Evolutionary conservation across 805 yeast genomes (phyloP), one percentile per base, ranked within the genome.

Genomic region (Saccharomycopsis fibuligera): DNA sequence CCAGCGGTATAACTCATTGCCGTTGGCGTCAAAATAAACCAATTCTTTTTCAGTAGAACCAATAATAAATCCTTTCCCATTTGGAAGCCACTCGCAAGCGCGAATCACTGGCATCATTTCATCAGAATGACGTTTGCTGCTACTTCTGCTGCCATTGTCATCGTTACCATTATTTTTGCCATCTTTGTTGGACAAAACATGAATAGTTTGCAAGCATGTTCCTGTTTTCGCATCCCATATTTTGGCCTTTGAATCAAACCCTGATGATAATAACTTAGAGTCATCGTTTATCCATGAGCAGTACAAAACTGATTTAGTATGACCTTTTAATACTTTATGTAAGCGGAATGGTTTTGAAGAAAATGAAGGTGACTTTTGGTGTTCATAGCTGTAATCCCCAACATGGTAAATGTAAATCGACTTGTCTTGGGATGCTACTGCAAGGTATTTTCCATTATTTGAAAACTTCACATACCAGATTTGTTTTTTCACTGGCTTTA

Each of bases 381-480:
- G 35, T 21, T 48, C 36, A 25, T 43, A 48, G 10, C 39, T 31
- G 25, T 35, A 46, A 39, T 79, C 68, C 3, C 66, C 60, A 2
- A 81, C 83, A 60, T 82, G 83, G 67, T 86, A 88, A 10, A 89
- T 69, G 29, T 78, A 65, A 33, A 86, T 70, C 22, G 73, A 68
- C 5, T 78, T 73, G 60, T 87, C 95, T 14, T 78, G 73, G 5
- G 93, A 79, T 0, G 90, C 84, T 0, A 90, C 76, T n/a, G 87
- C 95, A 35, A 90, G 66, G 54, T 69, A 79, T 53, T 72, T 73
- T 2, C 96, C 96, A 64, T 76, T 74, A 41, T 88, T 85, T 4
- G 93, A 83, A 60, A 86, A 89, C 49, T 76, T 76, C 12, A 84
- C 72, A 60, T 72, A 83, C 97, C 97, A 90, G 10, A 87, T 91